Evolutionary conservation across 441 rosid species (phyloP), one percentile per base, ranked within the genome.

Genomic region (Francoa sonchifolia): DNA sequence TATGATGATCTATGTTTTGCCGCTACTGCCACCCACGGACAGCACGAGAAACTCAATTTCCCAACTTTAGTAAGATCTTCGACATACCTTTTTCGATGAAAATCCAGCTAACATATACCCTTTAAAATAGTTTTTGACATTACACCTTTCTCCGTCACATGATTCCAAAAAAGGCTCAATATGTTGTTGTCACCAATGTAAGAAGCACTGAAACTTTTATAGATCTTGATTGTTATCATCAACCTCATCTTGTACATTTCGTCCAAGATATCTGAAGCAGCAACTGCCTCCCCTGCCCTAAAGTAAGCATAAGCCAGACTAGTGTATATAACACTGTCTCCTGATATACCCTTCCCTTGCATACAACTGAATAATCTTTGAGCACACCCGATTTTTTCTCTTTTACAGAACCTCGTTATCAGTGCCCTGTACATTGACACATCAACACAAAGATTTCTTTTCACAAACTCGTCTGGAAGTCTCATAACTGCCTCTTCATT

Each of bases 361-460:
- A 89, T 89, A 28, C 68, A 61, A 5, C 34, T 52, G 57, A 62
- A 72, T 14, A 79, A 28, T 42, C 29, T 47, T 61, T 71, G 68
- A 15, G 92, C 94, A 39, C 33, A 62, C 47, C 72, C 85, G 50
- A 79, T 61, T 50, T 61, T 79, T 44, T 58, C 82, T 53, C 44
- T 62, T 63, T 77, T 84, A 54, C 94, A 89, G 11, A 82, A 51
- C 70, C 84, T 72, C 69, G 94, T 76, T 53, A 85, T 74, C n/a
- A 89, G 64, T 42, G 84, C 92, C 75, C 98, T 79, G 55, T 75
- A 82, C 42, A 89, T 37, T 9, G 92, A 69, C 17, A 77, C 50
- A 58, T 77, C 79, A 15, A 66, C 65, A 41, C 53, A 64, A 33
- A 77, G 47, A 42, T 87, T 83, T 70, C 73, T 74, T 27, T 31